Evolutionary conservation across 345 rosid genomes (phyloP).

Genomic region (Bruguiera sexangula): DNA sequence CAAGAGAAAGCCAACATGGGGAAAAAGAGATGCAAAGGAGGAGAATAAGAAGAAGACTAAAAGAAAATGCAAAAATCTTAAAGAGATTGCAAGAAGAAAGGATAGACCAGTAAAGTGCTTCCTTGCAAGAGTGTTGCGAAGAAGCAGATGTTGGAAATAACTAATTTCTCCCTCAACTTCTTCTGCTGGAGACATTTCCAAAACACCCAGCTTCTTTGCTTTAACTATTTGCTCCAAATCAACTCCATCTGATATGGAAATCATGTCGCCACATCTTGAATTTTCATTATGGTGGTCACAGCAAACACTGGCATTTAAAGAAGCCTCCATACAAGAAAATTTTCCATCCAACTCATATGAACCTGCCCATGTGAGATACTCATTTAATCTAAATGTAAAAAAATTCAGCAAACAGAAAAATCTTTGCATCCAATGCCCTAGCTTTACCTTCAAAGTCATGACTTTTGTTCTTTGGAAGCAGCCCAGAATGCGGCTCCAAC

Average conservation of each 20-base stretch:
- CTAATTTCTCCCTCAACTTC: slow-evolving; percentile 95
- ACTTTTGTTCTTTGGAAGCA: slow-evolving; percentile 24
- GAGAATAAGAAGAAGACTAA: no score
- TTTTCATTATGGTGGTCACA: slow-evolving; percentile 32
- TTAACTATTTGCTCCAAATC: slow-evolving; percentile 36
- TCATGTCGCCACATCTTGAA: slow-evolving; percentile 34
- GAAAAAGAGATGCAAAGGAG: no score
- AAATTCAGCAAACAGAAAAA: slow-evolving; percentile 11
- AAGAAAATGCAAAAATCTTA: neutral
- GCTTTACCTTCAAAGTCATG: slow-evolving; percentile 31
- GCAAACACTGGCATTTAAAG: slow-evolving; percentile 39
- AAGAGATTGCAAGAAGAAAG: neutral
- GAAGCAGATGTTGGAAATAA: slow-evolving; percentile 67
- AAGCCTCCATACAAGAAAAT: slow-evolving; percentile 43
- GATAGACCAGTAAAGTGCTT: slow-evolving; percentile 51
- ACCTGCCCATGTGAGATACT: slow-evolving; percentile 40
- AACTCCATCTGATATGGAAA: slow-evolving; percentile 20
- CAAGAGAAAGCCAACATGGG: no score
- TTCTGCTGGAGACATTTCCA: slow-evolving; percentile 65
- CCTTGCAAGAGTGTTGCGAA: slow-evolving; percentile 57
- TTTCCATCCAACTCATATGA: slow-evolving; percentile 31
- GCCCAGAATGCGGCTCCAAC: slow-evolving; percentile 35
- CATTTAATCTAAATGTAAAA: slow-evolving; percentile 11
- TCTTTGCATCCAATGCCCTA: slow-evolving; percentile 11
- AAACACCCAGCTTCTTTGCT: slow-evolving; percentile 50